phyloP scores from a whole-genome alignment of 148 eudicot genomes.

The Bassia scoparia region DNA sequence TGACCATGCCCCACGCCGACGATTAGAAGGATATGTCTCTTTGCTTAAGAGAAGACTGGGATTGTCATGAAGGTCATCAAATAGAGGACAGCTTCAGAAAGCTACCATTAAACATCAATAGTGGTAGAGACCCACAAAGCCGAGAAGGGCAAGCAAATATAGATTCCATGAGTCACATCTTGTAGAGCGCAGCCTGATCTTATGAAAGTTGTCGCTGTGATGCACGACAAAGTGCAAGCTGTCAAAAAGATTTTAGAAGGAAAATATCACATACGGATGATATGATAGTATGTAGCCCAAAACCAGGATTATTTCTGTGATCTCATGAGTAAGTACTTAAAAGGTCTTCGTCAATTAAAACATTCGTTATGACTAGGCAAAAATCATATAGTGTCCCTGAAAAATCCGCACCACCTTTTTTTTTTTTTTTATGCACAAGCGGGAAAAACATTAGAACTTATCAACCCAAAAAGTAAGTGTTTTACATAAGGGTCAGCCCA shows the following conservation, averaged over 20 bases:
- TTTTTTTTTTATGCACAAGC: too few species aligned
- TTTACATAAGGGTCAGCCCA: too few species aligned
- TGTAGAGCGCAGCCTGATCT: slow-evolving; percentile 59
- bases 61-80: slow-evolving; percentile 72
- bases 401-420: too few species aligned
- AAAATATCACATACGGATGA: too few species aligned
- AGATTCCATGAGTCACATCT: slow-evolving; percentile 55
- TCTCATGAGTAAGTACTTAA: neutral
- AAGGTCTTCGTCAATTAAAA: too few species aligned
- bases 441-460: too few species aligned
- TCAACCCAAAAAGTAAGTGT: too few species aligned
- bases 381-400: too few species aligned
- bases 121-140: slow-evolving; percentile 52
- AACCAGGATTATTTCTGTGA: neutral
- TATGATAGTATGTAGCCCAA: neutral
- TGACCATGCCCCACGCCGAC: slow-evolving; percentile 89
- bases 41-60: slow-evolving; percentile 86
- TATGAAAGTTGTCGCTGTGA: slow-evolving; percentile 55
- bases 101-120: slow-evolving; percentile 86
- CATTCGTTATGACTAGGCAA: too few species aligned
- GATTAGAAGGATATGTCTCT: slow-evolving; percentile 76
- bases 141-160: slow-evolving; percentile 65
- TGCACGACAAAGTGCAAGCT: slow-evolving; percentile 72
- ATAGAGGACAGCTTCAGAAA: slow-evolving; percentile 79
- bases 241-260: neutral